Percentiles rank a stretch among this genome's conserved stretches.
Evolutionary conservation across 2,329 filamentous ascomycete genomes (phyloP).

Genomic region (Botrytis squamosa): DNA sequence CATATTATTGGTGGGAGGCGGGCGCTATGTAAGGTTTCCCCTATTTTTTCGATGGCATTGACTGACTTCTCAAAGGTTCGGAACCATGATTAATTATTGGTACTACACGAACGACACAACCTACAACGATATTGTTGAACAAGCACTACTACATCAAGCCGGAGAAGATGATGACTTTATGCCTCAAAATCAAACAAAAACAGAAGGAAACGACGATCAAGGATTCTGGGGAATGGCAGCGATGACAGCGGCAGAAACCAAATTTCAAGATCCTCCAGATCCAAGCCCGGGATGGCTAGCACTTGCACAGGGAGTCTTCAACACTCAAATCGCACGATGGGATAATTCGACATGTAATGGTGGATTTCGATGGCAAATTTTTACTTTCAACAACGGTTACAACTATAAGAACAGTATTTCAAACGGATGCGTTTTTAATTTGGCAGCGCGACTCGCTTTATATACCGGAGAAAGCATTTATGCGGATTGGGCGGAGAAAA

Average conservation of each 20-base stretch:
- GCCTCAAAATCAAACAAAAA: conserved; percentile 64
- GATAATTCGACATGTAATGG: conserved; percentile 63
- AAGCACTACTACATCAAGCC: conserved; percentile 71
- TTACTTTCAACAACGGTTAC: conserved; percentile 76
- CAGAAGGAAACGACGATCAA: conserved; percentile 58
- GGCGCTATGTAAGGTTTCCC: conserved; percentile 52
- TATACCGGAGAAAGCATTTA: conserved; percentile 80
- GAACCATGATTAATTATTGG: conserved; percentile 75
- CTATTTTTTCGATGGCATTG: not conserved
- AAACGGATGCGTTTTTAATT: conserved; percentile 59
- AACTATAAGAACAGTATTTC: conserved; percentile 69
- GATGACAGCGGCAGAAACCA: conserved; percentile 67
- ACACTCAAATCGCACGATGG: conserved; percentile 73
- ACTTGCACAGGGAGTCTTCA: conserved; percentile 76
- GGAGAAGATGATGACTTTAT: conserved; percentile 72
- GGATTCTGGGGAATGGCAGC: conserved; percentile 69
- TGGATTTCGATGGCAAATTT: conserved; percentile 81
- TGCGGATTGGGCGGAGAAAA: conserved; percentile 67
- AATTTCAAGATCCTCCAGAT: conserved; percentile 54
- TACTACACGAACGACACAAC: conserved; percentile 70
- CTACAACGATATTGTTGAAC: conserved; percentile 54
- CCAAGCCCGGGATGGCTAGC: conserved; percentile 63
- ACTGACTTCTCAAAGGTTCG: conserved; percentile 40
- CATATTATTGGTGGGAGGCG: conserved; percentile 36
- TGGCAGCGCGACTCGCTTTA: conserved; percentile 64